These are phyloP conservation scores for Microglena sp. DNA, from an alignment of 139 green algal species.

Conservation along the genomic window DNA sequence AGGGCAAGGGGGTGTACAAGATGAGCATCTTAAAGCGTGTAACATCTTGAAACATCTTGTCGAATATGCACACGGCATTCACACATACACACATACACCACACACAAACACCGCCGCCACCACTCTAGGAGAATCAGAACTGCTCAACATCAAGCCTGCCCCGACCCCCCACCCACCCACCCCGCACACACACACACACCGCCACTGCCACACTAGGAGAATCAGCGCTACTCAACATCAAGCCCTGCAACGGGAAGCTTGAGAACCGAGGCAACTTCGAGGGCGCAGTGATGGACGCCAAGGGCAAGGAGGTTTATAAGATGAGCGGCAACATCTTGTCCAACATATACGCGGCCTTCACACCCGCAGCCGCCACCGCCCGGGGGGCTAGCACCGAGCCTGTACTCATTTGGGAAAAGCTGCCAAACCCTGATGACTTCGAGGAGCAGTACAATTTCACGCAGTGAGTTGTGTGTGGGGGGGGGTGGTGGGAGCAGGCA, in stretches of 20 bases:
- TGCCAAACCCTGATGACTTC: conserved; percentile 17
- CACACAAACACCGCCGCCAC: no score
- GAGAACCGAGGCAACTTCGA: conserved; percentile 27
- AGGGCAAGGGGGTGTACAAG: conserved; percentile 22
- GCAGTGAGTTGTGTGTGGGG: conserved; percentile 1
- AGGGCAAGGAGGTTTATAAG: conserved; percentile 22
- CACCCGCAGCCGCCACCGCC: not conserved
- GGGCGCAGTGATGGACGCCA: conserved; percentile 22
- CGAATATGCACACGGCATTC: no score
- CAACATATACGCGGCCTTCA: conserved; percentile 15
- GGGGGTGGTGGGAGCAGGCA: no score
- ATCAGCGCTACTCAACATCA: conserved; percentile 17
- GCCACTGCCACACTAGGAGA: not conserved
- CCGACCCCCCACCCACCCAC: no score
- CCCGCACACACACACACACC: no score
- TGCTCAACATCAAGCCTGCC: no score
- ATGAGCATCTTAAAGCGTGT: no score
- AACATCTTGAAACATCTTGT: no score
- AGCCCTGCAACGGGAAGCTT: conserved; percentile 25
- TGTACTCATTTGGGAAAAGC: conserved; percentile 44
- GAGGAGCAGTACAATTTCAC: conserved; percentile 17
- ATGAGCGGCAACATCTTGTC: conserved; percentile 16
- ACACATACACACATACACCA: no score
- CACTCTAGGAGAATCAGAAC: no score
- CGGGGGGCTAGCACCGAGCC: conserved; percentile 2